Evolutionary conservation across 78 protist species (phyloP).

Genomic region (Dictyostelium purpureum): DNA sequence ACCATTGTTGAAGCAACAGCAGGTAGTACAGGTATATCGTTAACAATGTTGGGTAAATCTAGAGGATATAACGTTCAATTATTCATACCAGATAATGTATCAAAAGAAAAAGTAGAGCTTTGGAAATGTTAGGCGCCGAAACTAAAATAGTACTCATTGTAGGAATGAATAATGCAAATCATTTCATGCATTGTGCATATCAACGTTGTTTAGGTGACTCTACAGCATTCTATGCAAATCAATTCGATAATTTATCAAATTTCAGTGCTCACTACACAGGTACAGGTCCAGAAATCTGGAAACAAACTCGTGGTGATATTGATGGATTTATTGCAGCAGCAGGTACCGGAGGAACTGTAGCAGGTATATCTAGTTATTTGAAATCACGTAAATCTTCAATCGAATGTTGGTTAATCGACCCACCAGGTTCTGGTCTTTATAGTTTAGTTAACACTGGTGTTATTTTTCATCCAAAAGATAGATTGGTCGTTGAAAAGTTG

Average conservation of each 20-base stretch:
- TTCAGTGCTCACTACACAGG: slow-evolving; percentile 83
- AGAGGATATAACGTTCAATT: slow-evolving; percentile 78
- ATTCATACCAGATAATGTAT: slow-evolving; percentile 77
- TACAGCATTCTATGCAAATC: slow-evolving; percentile 73
- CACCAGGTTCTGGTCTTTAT: slow-evolving; percentile 60
- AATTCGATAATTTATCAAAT: slow-evolving; percentile 88
- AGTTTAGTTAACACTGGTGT: slow-evolving; percentile 65
- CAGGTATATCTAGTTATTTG: slow-evolving; percentile 83
- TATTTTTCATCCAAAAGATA: slow-evolving; percentile 52
- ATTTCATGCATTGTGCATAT: slow-evolving; percentile 79
- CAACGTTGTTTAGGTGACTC: slow-evolving; percentile 56
- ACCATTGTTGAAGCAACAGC: slow-evolving; percentile 89
- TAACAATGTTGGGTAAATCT: slow-evolving; percentile 78
- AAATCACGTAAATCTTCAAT: slow-evolving; percentile 11
- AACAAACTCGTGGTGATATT: slow-evolving; percentile 64
- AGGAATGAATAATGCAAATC: slow-evolving; percentile 62
- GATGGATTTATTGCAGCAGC: slow-evolving; percentile 75
- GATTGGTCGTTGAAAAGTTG: slow-evolving; percentile 69
- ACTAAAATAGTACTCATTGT: slow-evolving; percentile 74
- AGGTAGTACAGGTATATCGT: slow-evolving; percentile 86
- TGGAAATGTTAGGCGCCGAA: slow-evolving; percentile 80
- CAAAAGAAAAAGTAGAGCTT: slow-evolving; percentile 78
- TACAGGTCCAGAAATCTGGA: slow-evolving; percentile 89
- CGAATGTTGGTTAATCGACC: slow-evolving; percentile 49
- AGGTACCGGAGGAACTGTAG: slow-evolving; percentile 93